Base-by-base conservation (phyloP, 129 eudicot genomes). In the Flaveria bidentis region DNA sequence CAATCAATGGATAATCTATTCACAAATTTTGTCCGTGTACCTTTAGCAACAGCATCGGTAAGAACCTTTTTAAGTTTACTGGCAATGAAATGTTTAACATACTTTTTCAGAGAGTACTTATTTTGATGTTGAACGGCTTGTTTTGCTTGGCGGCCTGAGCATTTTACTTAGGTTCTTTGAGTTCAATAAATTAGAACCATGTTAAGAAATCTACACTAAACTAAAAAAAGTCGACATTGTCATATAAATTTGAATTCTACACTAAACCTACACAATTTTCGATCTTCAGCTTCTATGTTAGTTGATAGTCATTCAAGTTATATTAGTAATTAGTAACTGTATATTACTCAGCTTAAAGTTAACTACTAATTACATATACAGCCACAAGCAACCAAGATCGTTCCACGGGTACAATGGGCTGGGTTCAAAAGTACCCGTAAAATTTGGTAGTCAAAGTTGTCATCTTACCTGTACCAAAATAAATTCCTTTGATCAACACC, bases 21-120 rank as follows among this genome's bases (percentile, higher is more conserved):
- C 81, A 17, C 77, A 47, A 76, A 77, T 49, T 90, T 87, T 82
- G 91, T 84, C 20, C 58, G 80, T 68, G 73, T 25, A 17, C 91
- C 96, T 74, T 81, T 90, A 74, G 93, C 96, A 63, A 90, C 96
- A n/a, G 98, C 98, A 13, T 90, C 96, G 3, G 93, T 90, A 87
- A 82, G 92, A 55, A 58, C 50, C 73, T n/a, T 36, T 64, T 56
- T 33, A 18, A 22, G 11, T 46, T 46, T 45, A 55, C 18, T 63
- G 64, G 15, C 41, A 33, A 74, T 6, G 6, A 10, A 28, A 36
- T 65, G 13, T 65, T 64, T 8, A 65, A 65, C 49, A 64, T 14
- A 64, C 20, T 64, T 33, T 33, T 61, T 62, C 71, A 58, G 33
- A 45, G 26, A 33, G 30, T 75, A 17, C 30, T 69, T 46, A 22